phyloP scores from a whole-genome alignment of 345 rosid species.

The Anastatica hierochuntica region DNA sequence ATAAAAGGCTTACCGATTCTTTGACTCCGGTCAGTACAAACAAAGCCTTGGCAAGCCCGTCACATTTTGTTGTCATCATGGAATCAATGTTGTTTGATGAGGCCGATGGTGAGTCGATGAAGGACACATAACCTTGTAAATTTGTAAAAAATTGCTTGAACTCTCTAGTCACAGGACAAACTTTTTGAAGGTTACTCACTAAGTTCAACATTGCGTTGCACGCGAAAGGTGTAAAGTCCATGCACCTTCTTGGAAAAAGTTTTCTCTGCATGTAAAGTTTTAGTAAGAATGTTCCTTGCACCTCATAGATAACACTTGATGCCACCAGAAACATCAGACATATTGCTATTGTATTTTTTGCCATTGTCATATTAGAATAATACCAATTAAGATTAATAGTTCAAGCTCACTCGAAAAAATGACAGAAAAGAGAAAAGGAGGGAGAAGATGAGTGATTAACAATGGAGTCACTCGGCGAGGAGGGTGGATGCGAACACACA shows the following conservation, averaged over 20 bases:
- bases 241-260: neutral
- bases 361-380: too few species aligned
- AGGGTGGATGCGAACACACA: too few species aligned
- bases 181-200: neutral
- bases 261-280: neutral
- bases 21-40: neutral
- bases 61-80: neutral
- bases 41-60: neutral
- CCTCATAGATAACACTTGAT: conserved; percentile 22
- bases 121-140: neutral
- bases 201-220: conserved; percentile 7
- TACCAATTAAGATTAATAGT: too few species aligned
- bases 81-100: neutral
- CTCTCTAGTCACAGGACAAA: conserved; percentile 7
- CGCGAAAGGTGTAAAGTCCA: conserved; percentile 14
- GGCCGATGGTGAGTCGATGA: neutral
- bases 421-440: too few species aligned
- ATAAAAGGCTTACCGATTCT: too few species aligned
- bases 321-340: conserved; percentile 15
- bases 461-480: too few species aligned
- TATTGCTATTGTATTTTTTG: conserved; percentile 4
- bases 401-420: too few species aligned
- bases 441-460: too few species aligned
- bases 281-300: conserved; percentile 16
- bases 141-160: neutral